Conservation (phyloP, 2,329 filamentous ascomycete species). For the Tolypocladium ovalisporum region DNA sequence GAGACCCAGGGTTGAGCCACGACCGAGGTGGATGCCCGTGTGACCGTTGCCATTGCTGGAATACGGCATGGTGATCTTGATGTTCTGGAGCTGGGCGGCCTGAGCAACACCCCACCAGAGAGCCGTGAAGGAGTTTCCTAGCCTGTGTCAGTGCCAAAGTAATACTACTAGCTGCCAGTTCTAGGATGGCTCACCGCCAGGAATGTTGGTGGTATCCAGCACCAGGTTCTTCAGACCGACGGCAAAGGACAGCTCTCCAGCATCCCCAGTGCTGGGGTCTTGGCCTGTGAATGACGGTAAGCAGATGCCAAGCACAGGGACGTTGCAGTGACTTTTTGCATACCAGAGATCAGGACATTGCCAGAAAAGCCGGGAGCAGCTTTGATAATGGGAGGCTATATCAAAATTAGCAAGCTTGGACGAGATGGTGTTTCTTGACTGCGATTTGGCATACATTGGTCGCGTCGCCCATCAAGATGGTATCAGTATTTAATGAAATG, state of each 20-base stretch:
- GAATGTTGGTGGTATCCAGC: slow-evolving; percentile 28
- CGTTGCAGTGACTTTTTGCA: neutral
- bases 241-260: slow-evolving; percentile 29
- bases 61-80: slow-evolving; percentile 28
- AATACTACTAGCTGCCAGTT: neutral
- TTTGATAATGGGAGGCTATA: slow-evolving; percentile 27
- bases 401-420: neutral
- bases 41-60: slow-evolving; percentile 25
- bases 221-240: slow-evolving; percentile 32
- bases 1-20: slow-evolving; percentile 29
- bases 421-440: neutral
- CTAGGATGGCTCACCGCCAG: slow-evolving; percentile 11
- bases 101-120: slow-evolving; percentile 35
- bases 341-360: slow-evolving; percentile 22
- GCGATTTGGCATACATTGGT: slow-evolving; percentile 15
- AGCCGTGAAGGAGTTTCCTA: slow-evolving; percentile 23
- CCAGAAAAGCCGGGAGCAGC: slow-evolving; percentile 24
- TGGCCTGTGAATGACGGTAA: slow-evolving; percentile 9
- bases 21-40: slow-evolving; percentile 27
- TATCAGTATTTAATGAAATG: slow-evolving; percentile 31
- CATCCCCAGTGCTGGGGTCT: slow-evolving; percentile 20
- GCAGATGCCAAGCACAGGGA: neutral
- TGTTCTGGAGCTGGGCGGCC: slow-evolving; percentile 28
- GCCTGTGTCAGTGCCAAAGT: neutral
- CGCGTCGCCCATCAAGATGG: slow-evolving; percentile 34